Conservation (phyloP, 1,284 basidiomycete species). For the Ustilago hordei region DNA sequence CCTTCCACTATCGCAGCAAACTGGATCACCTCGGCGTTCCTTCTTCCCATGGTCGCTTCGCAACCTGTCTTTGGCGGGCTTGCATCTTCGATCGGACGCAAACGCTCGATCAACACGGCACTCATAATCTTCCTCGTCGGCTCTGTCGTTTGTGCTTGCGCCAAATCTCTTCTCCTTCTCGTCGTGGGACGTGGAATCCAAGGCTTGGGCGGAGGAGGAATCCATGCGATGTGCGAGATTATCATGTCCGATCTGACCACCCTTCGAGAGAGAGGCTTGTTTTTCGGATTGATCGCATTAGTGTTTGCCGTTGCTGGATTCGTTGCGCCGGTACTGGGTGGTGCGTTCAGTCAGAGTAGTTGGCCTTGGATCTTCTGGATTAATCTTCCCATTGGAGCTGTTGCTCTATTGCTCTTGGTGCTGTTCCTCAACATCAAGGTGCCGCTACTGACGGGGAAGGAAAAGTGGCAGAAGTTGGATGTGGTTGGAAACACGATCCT, state of each 20-base stretch:
- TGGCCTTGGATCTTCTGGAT: conserved; percentile 72
- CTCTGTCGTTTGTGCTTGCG: conserved; percentile 32
- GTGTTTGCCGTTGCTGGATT: conserved; percentile 54
- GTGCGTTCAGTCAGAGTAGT: conserved; percentile 66
- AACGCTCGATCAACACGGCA: conserved; percentile 30
- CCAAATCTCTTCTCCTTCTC: conserved; percentile 36
- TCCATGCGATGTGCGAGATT: conserved; percentile 71
- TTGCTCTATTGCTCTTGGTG: conserved; percentile 29
- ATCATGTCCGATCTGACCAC: conserved; percentile 71
- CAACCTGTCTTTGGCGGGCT: conserved; percentile 55
- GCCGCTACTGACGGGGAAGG: conserved; percentile 60
- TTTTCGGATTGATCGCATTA: conserved; percentile 69
- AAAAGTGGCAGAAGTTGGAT: conserved; percentile 69
- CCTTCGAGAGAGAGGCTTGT: conserved; percentile 71
- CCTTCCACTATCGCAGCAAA: conserved; percentile 30
- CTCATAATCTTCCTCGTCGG: conserved; percentile 52
- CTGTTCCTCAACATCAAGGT: conserved; percentile 63
- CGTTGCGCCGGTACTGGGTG: conserved; percentile 71
- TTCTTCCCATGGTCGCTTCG: conserved; percentile 48
- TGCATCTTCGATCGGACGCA: conserved; percentile 44
- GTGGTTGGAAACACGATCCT: conserved; percentile 68
- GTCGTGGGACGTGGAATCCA: conserved; percentile 62
- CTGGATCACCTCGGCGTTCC: conserved; percentile 54
- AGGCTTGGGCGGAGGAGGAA: conserved; percentile 71
- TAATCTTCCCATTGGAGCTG: conserved; percentile 43